phyloP scores from a whole-genome alignment of 2,329 filamentous ascomycete genomes.

The Penicillium verrucosum region DNA sequence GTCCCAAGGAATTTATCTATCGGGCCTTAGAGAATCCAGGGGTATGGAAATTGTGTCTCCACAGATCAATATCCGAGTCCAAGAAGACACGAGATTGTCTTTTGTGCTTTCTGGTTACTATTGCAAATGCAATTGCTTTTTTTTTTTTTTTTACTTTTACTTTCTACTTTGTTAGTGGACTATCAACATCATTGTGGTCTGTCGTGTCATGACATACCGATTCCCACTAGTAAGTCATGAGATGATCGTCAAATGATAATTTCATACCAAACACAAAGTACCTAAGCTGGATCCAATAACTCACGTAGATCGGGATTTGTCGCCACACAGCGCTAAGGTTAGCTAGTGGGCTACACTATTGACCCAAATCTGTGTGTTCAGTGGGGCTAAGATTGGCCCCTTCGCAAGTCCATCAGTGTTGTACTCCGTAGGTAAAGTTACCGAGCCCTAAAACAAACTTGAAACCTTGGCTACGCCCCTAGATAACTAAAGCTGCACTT shows the following conservation, averaged over 20 bases:
- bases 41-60: not conserved
- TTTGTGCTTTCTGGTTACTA: not conserved
- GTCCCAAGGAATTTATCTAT: not conserved
- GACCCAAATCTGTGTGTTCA: slow-evolving; percentile 2
- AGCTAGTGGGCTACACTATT: slow-evolving; percentile 20
- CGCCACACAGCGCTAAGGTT: slow-evolving; percentile 6
- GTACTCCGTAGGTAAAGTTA: not conserved
- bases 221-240: not conserved
- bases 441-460: not conserved
- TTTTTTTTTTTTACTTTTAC: not conserved
- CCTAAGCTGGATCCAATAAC: not conserved
- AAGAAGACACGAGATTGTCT: not conserved
- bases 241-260: slow-evolving; percentile 1
- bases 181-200: not conserved
- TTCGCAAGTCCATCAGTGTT: not conserved
- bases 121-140: no score
- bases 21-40: slow-evolving; percentile 4
- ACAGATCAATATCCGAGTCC: not conserved
- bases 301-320: not conserved
- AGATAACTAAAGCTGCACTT: not conserved
- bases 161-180: not conserved
- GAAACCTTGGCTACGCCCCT: not conserved
- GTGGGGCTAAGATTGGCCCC: slow-evolving; percentile 4
- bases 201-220: not conserved
- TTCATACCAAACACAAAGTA: not conserved